phyloP scores from a whole-genome alignment of 2,329 filamentous ascomycete species.

The Verticillium zaregamsianum region DNA sequence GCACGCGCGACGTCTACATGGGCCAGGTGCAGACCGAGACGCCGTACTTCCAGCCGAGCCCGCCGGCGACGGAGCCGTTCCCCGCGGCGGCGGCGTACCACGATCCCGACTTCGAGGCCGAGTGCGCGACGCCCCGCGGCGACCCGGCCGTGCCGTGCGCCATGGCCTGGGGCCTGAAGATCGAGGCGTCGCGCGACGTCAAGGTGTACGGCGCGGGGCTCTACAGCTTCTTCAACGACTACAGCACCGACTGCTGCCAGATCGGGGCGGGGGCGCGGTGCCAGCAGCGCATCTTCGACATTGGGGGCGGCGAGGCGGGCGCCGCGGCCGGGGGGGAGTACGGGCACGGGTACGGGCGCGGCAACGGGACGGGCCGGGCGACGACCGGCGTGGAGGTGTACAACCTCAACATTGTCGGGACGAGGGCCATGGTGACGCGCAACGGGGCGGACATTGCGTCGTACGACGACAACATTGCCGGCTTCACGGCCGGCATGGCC shows the following conservation, averaged over 20 bases:
- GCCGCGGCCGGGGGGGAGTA: constrained; percentile 11
- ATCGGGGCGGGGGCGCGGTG: constrained; percentile 36
- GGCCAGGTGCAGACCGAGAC: constrained; percentile 67
- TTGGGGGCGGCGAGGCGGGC: constrained; percentile 15
- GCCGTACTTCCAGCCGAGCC: constrained; percentile 67
- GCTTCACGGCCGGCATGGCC: constrained; percentile 32
- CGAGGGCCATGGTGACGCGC: constrained; percentile 32
- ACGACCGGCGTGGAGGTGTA: constrained; percentile 28
- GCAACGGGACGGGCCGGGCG: constrained; percentile 4
- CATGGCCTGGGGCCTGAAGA: constrained; percentile 62
- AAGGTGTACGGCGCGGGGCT: constrained; percentile 60
- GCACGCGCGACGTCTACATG: constrained; percentile 57
- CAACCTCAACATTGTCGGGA: constrained; percentile 42
- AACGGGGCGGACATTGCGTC: constrained; percentile 28
- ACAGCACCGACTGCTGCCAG: constrained; percentile 44
- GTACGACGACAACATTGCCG: constrained; percentile 32
- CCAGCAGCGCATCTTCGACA: constrained; percentile 38
- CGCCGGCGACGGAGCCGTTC: constrained; percentile 56
- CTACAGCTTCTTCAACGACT: constrained; percentile 67
- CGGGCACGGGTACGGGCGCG: constrained; percentile 9
- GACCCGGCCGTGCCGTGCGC: constrained; percentile 31
- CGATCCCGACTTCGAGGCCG: constrained; percentile 48
- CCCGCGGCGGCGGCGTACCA: constrained; percentile 32
- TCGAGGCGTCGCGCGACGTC: constrained; percentile 52
- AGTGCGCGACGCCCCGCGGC: constrained; percentile 25